phyloP scores from a whole-genome alignment of 371 early-diverging fungal species.

The Syncephalastrum contaminatum region DNA sequence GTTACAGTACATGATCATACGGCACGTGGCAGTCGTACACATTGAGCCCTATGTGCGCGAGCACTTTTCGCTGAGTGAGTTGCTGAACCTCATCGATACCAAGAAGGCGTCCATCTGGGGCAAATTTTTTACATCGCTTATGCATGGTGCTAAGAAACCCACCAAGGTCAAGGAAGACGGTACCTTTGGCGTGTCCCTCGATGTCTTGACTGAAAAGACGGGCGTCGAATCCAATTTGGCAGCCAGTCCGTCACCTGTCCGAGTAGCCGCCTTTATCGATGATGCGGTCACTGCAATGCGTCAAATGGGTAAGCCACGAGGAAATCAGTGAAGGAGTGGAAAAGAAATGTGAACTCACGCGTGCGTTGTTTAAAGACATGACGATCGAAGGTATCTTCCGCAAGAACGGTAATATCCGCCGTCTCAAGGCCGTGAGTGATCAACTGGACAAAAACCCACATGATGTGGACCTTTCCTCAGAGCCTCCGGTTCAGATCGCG shows the following conservation, averaged over 20 bases:
- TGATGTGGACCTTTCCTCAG: conserved; percentile 60
- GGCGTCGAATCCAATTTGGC: conserved; percentile 85
- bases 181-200: conserved; percentile 50
- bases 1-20: conserved; percentile 82
- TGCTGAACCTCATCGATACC: conserved; percentile 69
- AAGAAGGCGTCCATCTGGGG: conserved; percentile 76
- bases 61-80: conserved; percentile 61
- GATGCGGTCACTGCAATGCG: conserved; percentile 77
- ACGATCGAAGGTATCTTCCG: conserved; percentile 94
- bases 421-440: conserved; percentile 80
- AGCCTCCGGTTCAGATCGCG: conserved; percentile 87
- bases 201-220: conserved; percentile 53
- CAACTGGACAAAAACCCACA: conserved; percentile 76
- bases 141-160: conserved; percentile 50
- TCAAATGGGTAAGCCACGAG: conserved; percentile 55
- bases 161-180: conserved; percentile 57
- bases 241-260: conserved; percentile 69
- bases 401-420: conserved; percentile 93
- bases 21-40: conserved; percentile 80
- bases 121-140: conserved; percentile 66
- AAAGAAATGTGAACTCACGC: not conserved
- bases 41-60: conserved; percentile 73
- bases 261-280: conserved; percentile 87
- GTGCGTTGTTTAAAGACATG: conserved; percentile 60
- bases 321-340: not conserved